These are phyloP conservation scores for Nelumbo lutea DNA, from an alignment of 164 flowering plant genomes.

Conservation along the genomic window DNA sequence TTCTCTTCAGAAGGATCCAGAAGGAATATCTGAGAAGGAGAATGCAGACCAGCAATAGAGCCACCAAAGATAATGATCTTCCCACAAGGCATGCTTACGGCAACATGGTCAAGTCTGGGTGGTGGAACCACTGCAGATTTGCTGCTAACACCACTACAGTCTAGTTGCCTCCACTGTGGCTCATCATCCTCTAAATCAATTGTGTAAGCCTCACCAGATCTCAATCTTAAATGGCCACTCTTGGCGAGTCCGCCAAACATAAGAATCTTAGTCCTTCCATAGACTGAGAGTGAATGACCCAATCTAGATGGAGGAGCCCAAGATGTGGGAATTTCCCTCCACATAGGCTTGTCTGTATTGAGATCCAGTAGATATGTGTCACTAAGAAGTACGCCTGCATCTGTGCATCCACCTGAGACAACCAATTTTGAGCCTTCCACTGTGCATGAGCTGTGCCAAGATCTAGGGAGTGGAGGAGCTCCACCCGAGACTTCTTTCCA, in stretches of 20 bases:
- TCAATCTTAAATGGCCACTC: constrained; percentile 61
- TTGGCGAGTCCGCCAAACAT: constrained; percentile 92
- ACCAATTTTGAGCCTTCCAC: constrained; percentile 77
- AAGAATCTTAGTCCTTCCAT: constrained; percentile 62
- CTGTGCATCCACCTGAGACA: constrained; percentile 87
- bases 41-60: constrained; percentile 77
- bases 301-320: constrained; percentile 78
- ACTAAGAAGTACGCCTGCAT: constrained; percentile 76
- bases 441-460: constrained; percentile 94
- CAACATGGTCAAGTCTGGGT: constrained; percentile 87
- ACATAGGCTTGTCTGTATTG: constrained; percentile 56
- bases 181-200: constrained; percentile 70
- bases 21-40: constrained; percentile 82
- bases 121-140: constrained; percentile 69
- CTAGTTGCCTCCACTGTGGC: constrained; percentile 74
- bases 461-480: constrained; percentile 71
- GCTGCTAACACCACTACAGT: constrained; percentile 44
- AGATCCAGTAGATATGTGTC: constrained; percentile 75
- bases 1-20: constrained; percentile 80
- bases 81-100: constrained; percentile 89
- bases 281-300: constrained; percentile 86
- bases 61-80: constrained; percentile 79
- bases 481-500: constrained; percentile 80
- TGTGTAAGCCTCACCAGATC: constrained; percentile 78
- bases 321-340: constrained; percentile 71